Conservation (phyloP, 306 rosid species). For the Dryas alaskensis region DNA sequence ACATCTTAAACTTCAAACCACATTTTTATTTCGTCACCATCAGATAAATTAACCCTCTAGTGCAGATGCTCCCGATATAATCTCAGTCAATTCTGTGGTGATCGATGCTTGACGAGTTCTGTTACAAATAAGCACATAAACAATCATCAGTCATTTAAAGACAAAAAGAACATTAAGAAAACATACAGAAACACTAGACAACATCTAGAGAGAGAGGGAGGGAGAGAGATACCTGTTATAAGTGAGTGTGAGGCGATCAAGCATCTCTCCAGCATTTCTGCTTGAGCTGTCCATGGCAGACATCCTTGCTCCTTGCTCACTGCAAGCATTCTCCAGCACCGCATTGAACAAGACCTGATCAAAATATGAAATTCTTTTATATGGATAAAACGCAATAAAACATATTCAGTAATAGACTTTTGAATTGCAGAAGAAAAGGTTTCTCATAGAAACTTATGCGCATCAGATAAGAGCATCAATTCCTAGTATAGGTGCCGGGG, state of each 20-base stretch:
- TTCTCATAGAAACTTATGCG: no score
- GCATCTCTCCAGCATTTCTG: slow-evolving; percentile 99
- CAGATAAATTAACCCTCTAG: slow-evolving; percentile 52
- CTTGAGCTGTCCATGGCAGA: slow-evolving; percentile 99
- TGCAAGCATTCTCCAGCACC: slow-evolving; percentile 95
- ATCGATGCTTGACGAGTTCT: slow-evolving; percentile 99
- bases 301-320: slow-evolving; percentile 99
- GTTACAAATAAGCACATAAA: slow-evolving; percentile 26
- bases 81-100: slow-evolving; percentile 96
- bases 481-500: background rate
- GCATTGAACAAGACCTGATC: slow-evolving; percentile 85
- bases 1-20: slow-evolving; percentile 42
- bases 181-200: background rate
- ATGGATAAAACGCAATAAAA: background rate
- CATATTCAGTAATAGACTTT: background rate
- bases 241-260: slow-evolving; percentile 94
- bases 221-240: slow-evolving; percentile 69
- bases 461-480: background rate
- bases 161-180: background rate
- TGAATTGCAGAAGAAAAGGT: background rate
- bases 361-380: slow-evolving; percentile 7
- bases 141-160: slow-evolving; percentile 27
- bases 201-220: background rate
- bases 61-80: slow-evolving; percentile 98
- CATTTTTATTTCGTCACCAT: slow-evolving; percentile 41